Percentiles rank a stretch among this genome's conserved stretches.
These are phyloP conservation scores for Talaromyces marneffei DNA, from an alignment of 2,329 filamentous ascomycete species.

Conservation along the genomic window DNA sequence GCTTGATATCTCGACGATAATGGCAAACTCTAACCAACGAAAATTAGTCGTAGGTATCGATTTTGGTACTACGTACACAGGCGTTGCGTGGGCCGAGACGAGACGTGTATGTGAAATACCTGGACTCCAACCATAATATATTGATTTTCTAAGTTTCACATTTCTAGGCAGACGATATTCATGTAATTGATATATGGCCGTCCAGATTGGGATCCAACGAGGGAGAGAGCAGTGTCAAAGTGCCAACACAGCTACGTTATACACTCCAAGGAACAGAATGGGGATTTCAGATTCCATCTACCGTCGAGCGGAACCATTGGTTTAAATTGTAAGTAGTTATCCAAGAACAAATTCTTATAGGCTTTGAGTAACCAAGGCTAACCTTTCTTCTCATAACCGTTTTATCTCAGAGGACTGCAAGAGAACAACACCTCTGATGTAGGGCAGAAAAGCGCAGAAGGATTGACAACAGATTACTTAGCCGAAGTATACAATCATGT, in stretches of 20 bases:
- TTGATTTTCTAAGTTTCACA: not conserved
- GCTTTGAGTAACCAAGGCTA: too few species aligned
- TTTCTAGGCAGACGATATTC: not conserved
- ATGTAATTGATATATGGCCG: not conserved
- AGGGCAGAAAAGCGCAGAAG: slow-evolving; percentile 60
- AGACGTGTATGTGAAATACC: slow-evolving; percentile 25
- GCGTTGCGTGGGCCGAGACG: slow-evolving; percentile 71
- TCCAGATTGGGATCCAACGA: not conserved
- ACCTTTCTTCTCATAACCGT: not conserved
- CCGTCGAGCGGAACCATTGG: slow-evolving; percentile 98
- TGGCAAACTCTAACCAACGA: slow-evolving; percentile 74
- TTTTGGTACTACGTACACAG: slow-evolving; percentile 97
- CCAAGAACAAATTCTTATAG: too few species aligned
- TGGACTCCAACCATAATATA: slow-evolving; percentile 71
- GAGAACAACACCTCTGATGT: not conserved
- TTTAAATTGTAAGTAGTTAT: slow-evolving; percentile 99
- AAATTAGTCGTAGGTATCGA: slow-evolving; percentile 98
- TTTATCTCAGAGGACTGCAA: not conserved
- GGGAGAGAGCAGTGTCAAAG: slow-evolving; percentile 79
- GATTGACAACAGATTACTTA: slow-evolving; percentile 95
- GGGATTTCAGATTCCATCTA: slow-evolving; percentile 95
- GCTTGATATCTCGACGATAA: not conserved
- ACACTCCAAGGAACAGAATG: slow-evolving; percentile 99
- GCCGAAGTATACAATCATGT: slow-evolving; percentile 97
- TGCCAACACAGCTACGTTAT: slow-evolving; percentile 98